phyloP scores from a whole-genome alignment of 805 yeast species.

The Metschnikowia drakensbergensis region DNA sequence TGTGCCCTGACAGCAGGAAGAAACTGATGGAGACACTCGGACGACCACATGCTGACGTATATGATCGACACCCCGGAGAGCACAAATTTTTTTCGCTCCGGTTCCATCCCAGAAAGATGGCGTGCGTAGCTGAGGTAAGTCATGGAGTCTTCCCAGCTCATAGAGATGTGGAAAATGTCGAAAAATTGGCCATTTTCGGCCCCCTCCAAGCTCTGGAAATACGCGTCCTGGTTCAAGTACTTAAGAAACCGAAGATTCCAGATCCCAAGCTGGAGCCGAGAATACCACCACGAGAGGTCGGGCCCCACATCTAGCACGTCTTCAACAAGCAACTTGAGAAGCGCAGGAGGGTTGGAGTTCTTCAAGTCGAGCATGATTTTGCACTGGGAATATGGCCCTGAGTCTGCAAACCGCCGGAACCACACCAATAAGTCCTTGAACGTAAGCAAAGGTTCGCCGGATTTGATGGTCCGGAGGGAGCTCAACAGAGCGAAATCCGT shows the following conservation, averaged over 20 bases:
- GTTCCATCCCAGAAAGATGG: conserved; percentile 24
- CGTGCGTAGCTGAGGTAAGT: conserved; percentile 34
- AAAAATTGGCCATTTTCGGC: conserved; percentile 17
- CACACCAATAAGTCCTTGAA: conserved; percentile 32
- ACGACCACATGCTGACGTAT: conserved; percentile 37
- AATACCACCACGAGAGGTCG: conserved; percentile 37
- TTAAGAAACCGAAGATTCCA: conserved; percentile 39
- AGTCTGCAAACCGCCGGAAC: conserved; percentile 23
- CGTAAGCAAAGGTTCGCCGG: conserved; percentile 31
- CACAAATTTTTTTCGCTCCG: conserved; percentile 20
- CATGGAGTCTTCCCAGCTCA: conserved; percentile 31
- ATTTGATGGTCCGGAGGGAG: conserved; percentile 24
- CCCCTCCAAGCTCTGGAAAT: conserved; percentile 22
- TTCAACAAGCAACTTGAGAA: conserved; percentile 27
- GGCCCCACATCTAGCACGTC: conserved; percentile 27
- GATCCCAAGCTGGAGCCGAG: conserved; percentile 36
- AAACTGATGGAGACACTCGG: conserved; percentile 31
- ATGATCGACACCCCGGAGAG: conserved; percentile 36
- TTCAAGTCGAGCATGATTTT: conserved; percentile 40
- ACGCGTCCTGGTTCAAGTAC: conserved; percentile 37
- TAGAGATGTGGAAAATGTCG: conserved; percentile 36
- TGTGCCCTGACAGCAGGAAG: conserved; percentile 34
- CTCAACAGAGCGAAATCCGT: conserved; percentile 27
- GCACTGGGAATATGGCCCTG: conserved; percentile 13
- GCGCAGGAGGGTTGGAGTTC: conserved; percentile 33